Evolutionary conservation across 495 filamentous ascomycete genomes (phyloP), one percentile per base, ranked within the genome.

Genomic region (Massariosphaeria phaeospora): DNA sequence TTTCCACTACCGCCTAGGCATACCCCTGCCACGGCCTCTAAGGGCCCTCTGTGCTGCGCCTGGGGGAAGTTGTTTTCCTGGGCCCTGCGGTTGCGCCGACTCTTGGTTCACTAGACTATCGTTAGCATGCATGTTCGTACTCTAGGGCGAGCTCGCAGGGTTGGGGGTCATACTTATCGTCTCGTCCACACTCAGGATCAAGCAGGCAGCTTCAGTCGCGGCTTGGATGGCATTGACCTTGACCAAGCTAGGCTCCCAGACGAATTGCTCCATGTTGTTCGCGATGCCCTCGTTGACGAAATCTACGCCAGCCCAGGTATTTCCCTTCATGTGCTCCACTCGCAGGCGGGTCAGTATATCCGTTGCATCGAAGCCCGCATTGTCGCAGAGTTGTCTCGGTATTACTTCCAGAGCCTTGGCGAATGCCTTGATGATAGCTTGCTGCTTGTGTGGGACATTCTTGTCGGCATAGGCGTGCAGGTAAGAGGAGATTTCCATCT

Each of bases 171-270:
- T 72, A 84, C 79, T 88, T 70, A 98, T 96, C 15, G 91, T 96
- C 80, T 98, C 91, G 68, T 98, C 91, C 31, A 98, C 91, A 61
- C 87, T 86, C 69, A 98, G 72, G 57, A 98, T 96, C 78, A 97
- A 71, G 74, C 93, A 98, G 50, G 84, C 82, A 9, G 93, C 93
- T 73, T 96, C 93, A 38, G 90, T 90, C 23, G 93, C 93, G 15
- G 93, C 90, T 72, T 96, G 90, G 57, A 98, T 86, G 52, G 93
- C 93, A 68, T 98, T 98, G 55, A 95, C 80, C 85, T 98, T 98
- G 55, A 98, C 89, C 51, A 96, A 75, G 54, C 84, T 84, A 8
- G 93, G 93, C 70, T 98, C 93, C 93, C 93, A 98, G 24, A 98
- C 93, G 69, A 96, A 97, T 42, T 80, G 80, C 66, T 83, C 83